These are phyloP conservation scores for Phytophthora melonis DNA, from an alignment of 352 stramenopile species.

Conservation along the genomic window DNA sequence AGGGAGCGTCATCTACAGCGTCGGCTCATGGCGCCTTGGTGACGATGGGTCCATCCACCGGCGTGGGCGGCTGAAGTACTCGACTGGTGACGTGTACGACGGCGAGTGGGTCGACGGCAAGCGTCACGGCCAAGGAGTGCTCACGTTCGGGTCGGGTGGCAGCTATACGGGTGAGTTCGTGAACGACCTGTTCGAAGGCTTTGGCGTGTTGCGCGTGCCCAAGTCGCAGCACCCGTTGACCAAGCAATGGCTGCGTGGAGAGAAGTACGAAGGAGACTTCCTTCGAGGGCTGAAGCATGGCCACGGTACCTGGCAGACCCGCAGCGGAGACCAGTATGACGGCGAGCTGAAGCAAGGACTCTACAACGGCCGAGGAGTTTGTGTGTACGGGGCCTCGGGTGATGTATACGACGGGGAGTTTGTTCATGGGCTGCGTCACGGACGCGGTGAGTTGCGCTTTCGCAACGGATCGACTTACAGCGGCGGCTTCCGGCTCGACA, in stretches of 20 bases:
- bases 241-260: conserved; percentile 63
- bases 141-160: conserved; percentile 54
- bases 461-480: conserved; percentile 63
- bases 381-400: conserved; percentile 60
- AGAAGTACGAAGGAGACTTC: conserved; percentile 80
- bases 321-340: conserved; percentile 60
- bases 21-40: conserved; percentile 74
- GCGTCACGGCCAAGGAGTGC: conserved; percentile 65
- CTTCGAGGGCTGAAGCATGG: conserved; percentile 61
- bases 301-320: conserved; percentile 49
- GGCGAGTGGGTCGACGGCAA: conserved; percentile 89
- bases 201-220: conserved; percentile 61
- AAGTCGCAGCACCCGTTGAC: conserved; percentile 72
- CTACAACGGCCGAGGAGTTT: conserved; percentile 67
- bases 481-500: conserved; percentile 56
- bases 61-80: conserved; percentile 70
- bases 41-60: conserved; percentile 83
- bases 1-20: conserved; percentile 63
- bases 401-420: conserved; percentile 82
- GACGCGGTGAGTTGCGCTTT: conserved; percentile 57
- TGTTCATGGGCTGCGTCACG: conserved; percentile 63
- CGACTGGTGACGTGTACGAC: conserved; percentile 84
- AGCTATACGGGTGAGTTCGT: conserved; percentile 69
- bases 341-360: conserved; percentile 58
- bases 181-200: conserved; percentile 66